Evolutionary conservation across 345 rosid species (phyloP), one percentile per base, ranked within the genome.

Genomic region (Trapa incisa): DNA sequence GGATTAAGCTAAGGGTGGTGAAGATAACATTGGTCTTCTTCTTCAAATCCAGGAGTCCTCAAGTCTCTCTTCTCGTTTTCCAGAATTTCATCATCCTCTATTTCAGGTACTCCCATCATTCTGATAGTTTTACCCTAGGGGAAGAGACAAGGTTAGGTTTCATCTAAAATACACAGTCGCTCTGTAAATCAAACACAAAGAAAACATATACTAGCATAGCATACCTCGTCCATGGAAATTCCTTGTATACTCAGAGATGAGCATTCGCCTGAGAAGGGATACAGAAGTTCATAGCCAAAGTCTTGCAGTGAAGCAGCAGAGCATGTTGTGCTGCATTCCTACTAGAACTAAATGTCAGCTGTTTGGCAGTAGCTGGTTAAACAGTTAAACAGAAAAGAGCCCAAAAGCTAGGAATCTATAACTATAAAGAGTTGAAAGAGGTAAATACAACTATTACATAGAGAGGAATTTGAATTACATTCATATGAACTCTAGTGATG

Each of bases 101-200:
- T 85, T 79, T 83, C 83, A 45, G 83, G 70, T 43, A 85, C 95
- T 68, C 99, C 99, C 99, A 94, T 82, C 97, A 94, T 91, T 82
- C 87, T 85, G 60, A 94, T 80, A 62, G 85, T 50, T 65, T 83
- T 94, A 22, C 78, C 89, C 99, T 94, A 74, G 65, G 65, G 79
- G 65, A 29, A 71, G 12, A 50, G 12, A 71, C 15, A 38, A 47
- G 64, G 17, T 38, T 56, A 47, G 64, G 17, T 38, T 56, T 61
- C 67, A 32, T 29, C 61, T 45, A 12, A 57, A 75, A 16, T 1
- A 62, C 33, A 65, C 17, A 65, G 2, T 10, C 50, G 22, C 52
- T 39, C 37, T 41, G 36, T 37, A 43, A 41, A 43, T 42, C 67
- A 42, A 10, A 65, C 13, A 42, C 3, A 47, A 42, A 45, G 16